These are phyloP conservation scores for Sporobolomyces pararoseus DNA, from an alignment of 768 basidiomycete genomes.

Conservation along the genomic window DNA sequence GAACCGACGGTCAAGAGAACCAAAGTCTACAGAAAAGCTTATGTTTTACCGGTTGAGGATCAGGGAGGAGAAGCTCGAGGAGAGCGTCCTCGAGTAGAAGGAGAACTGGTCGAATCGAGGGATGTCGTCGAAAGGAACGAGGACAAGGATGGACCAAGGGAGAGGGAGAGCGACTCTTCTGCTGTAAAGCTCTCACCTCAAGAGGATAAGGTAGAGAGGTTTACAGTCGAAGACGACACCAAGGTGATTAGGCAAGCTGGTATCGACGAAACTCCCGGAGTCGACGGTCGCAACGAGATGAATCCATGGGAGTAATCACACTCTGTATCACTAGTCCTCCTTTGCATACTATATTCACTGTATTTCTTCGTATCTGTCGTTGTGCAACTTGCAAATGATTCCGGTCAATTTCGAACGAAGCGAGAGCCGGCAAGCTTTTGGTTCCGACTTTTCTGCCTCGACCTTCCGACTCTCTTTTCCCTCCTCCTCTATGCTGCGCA, in stretches of 20 bases:
- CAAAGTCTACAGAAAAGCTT: slow-evolving; percentile 29
- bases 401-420: not conserved
- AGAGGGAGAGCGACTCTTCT: not conserved
- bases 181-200: not conserved
- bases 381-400: too few relatives aligned
- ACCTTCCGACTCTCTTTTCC: not conserved
- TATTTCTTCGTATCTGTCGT: not conserved
- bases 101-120: not conserved
- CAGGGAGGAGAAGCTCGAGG: not conserved
- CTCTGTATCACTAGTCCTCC: not conserved
- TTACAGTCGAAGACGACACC: slow-evolving; percentile 25
- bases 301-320: slow-evolving; percentile 23
- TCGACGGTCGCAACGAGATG: not conserved
- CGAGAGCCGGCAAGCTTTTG: not conserved
- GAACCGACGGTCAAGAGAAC: slow-evolving; percentile 53
- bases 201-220: slow-evolving; percentile 6
- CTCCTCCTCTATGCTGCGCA: not conserved
- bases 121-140: slow-evolving; percentile 24
- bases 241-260: not conserved
- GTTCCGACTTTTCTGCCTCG: not conserved
- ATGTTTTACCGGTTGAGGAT: not conserved
- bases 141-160: slow-evolving; percentile 10
- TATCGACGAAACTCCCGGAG: slow-evolving; percentile 18
- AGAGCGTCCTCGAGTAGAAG: not conserved
- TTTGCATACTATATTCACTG: not conserved